These are phyloP conservation scores for Heimioporus retisporus DNA, from an alignment of 1,284 basidiomycete species.

Conservation along the genomic window DNA sequence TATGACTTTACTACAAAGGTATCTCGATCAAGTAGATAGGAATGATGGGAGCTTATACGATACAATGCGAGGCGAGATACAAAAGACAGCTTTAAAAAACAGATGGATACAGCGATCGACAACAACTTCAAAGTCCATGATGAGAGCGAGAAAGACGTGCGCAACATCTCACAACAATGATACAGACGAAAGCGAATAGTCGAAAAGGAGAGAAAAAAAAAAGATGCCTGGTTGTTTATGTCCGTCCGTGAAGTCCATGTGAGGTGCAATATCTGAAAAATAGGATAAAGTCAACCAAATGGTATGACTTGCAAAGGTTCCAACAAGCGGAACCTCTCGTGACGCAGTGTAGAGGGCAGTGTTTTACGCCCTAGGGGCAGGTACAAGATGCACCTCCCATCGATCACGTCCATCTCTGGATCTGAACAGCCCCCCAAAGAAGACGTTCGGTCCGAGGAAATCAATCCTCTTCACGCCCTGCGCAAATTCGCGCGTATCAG, in stretches of 20 bases:
- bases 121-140: slow-evolving; percentile 21
- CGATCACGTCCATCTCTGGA: slow-evolving; percentile 33
- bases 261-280: slow-evolving; percentile 28
- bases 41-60: not conserved
- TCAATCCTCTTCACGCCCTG: slow-evolving; percentile 46
- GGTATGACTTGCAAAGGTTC: slow-evolving; percentile 20
- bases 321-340: slow-evolving; percentile 27
- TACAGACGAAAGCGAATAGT: slow-evolving; percentile 21
- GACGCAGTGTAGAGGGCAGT: slow-evolving; percentile 8
- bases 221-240: slow-evolving; percentile 2
- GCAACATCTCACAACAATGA: slow-evolving; percentile 18
- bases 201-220: slow-evolving; percentile 1
- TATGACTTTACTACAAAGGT: no score
- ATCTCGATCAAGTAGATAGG: no score
- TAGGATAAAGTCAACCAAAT: slow-evolving; percentile 25
- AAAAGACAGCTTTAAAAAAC: slow-evolving; percentile 7
- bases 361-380: slow-evolving; percentile 24
- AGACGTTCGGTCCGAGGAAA: slow-evolving; percentile 44
- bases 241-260: slow-evolving; percentile 27
- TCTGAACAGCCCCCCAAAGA: slow-evolving; percentile 36
- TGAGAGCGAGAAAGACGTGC: slow-evolving; percentile 17
- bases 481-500: slow-evolving; percentile 46
- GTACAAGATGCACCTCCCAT: slow-evolving; percentile 38
- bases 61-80: not conserved
- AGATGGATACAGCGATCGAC: slow-evolving; percentile 29